phyloP scores from a whole-genome alignment of 352 stramenopile species.

The Thraustochytrium striatum region DNA sequence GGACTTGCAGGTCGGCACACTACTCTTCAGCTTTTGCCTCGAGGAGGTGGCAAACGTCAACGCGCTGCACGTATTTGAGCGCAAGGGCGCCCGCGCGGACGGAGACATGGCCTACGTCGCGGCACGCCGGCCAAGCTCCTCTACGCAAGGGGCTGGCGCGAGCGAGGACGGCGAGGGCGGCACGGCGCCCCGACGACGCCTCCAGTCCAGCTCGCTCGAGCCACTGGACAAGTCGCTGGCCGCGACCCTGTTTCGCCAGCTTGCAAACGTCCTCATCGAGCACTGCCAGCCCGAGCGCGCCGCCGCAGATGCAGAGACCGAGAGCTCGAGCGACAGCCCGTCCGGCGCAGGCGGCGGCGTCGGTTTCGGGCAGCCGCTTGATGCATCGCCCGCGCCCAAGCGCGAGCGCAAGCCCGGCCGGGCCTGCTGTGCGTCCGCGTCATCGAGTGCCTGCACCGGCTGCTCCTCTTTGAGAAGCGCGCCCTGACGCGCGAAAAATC shows the following conservation, averaged over 20 bases:
- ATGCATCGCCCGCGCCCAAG: neutral
- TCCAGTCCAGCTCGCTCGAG: neutral
- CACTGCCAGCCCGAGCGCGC: neutral
- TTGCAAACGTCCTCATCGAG: conserved; percentile 12
- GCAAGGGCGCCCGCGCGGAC: neutral
- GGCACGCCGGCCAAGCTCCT: conserved; percentile 11
- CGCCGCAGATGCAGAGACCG: no score
- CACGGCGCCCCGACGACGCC: neutral
- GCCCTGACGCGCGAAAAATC: neutral
- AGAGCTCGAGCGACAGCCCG: no score
- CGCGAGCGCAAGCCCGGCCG: neutral
- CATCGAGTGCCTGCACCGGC: conserved; percentile 11
- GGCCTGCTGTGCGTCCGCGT: neutral
- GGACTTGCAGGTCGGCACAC: conserved; percentile 16
- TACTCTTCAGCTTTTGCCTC: conserved; percentile 15
- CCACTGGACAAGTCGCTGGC: conserved; percentile 34
- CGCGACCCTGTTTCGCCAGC: conserved; percentile 3
- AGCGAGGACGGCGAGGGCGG: neutral
- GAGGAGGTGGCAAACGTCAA: conserved; percentile 15
- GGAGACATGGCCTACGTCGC: conserved; percentile 12
- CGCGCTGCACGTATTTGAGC: conserved; percentile 25
- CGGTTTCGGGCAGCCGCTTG: neutral
- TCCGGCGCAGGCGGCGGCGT: neutral
- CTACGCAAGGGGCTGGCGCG: neutral
- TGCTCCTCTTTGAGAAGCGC: conserved; percentile 40